A percentile compares a stretch with the other conserved stretches of the same genome.
Evolutionary conservation across 2,329 filamentous ascomycete genomes (phyloP).

Genomic region (Fusarium sulawesiense): DNA sequence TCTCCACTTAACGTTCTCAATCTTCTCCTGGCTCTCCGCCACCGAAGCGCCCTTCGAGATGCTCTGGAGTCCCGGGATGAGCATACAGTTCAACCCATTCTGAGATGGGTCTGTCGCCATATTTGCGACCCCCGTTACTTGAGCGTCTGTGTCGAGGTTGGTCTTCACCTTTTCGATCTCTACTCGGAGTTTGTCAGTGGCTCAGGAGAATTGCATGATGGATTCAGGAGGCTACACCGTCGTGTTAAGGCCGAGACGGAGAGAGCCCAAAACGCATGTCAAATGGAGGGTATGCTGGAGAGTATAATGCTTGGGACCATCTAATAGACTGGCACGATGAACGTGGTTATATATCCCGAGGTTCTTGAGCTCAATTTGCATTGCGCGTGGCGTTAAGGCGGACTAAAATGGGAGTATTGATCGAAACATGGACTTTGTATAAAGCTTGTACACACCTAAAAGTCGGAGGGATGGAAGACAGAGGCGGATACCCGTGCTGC

Average conservation of each 20-base stretch:
- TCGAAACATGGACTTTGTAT: slow-evolving; percentile 37
- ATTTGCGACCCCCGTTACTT: slow-evolving; percentile 87
- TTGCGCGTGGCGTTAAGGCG: slow-evolving; percentile 46
- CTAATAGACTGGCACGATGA: slow-evolving; percentile 34
- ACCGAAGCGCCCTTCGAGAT: slow-evolving; percentile 84
- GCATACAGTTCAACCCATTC: slow-evolving; percentile 80
- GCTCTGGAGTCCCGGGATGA: slow-evolving; percentile 87
- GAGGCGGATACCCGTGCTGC: slow-evolving; percentile 3
- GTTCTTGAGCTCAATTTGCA: slow-evolving; percentile 43
- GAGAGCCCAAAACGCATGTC: slow-evolving; percentile 82
- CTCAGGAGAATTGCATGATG: slow-evolving; percentile 76
- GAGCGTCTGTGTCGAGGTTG: slow-evolving; percentile 83
- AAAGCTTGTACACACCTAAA: slow-evolving; percentile 25
- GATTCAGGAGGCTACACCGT: slow-evolving; percentile 75
- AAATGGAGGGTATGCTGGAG: slow-evolving; percentile 89
- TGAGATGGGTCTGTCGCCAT: slow-evolving; percentile 84
- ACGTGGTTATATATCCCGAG: slow-evolving; percentile 38
- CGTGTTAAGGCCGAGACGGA: slow-evolving; percentile 83
- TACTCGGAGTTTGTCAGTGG: slow-evolving; percentile 84
- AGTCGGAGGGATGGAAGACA: neutral
- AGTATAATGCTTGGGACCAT: slow-evolving; percentile 61
- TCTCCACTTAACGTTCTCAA: slow-evolving; percentile 75
- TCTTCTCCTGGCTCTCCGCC: slow-evolving; percentile 83
- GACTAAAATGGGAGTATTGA: slow-evolving; percentile 44
- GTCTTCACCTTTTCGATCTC: slow-evolving; percentile 84